These are phyloP conservation scores for Chrysopogon serrulatus DNA, from an alignment of 176 grass and related monocot genomes.

Conservation along the genomic window DNA sequence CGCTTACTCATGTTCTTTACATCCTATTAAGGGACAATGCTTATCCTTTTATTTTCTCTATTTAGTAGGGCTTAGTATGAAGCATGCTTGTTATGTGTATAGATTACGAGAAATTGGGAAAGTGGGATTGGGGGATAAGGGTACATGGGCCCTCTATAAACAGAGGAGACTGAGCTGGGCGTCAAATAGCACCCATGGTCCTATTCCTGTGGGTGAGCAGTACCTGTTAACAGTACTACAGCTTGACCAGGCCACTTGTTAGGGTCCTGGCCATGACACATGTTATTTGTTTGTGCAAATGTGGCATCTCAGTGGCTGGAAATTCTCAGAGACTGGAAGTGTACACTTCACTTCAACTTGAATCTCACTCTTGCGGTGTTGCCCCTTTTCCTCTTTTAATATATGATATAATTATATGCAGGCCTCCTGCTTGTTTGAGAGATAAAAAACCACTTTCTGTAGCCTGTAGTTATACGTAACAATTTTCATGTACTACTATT, in stretches of 20 bases:
- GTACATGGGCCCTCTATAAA: not conserved
- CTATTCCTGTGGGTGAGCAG: not conserved
- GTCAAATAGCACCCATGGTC: not conserved
- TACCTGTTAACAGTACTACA: not conserved
- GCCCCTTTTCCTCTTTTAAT: not conserved
- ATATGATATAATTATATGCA: not conserved
- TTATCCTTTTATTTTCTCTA: not conserved
- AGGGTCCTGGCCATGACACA: not conserved
- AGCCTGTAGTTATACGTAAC: not conserved
- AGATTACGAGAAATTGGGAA: not conserved
- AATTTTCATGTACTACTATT: not conserved
- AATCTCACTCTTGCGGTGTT: not conserved
- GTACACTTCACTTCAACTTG: not conserved
- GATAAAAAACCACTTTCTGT: not conserved
- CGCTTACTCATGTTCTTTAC: conserved; percentile 17
- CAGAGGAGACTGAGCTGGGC: not conserved
- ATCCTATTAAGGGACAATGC: not conserved
- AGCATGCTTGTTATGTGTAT: not conserved
- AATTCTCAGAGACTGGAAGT: not conserved
- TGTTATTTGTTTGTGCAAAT: conserved; percentile 5
- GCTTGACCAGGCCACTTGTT: not conserved
- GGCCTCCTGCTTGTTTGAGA: not conserved
- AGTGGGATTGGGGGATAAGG: not conserved
- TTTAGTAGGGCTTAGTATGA: conserved; percentile 1
- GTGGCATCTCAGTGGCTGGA: not conserved